Evolutionary conservation across 2,329 filamentous ascomycete genomes (phyloP).

Genomic region (Xylaria sp.): DNA sequence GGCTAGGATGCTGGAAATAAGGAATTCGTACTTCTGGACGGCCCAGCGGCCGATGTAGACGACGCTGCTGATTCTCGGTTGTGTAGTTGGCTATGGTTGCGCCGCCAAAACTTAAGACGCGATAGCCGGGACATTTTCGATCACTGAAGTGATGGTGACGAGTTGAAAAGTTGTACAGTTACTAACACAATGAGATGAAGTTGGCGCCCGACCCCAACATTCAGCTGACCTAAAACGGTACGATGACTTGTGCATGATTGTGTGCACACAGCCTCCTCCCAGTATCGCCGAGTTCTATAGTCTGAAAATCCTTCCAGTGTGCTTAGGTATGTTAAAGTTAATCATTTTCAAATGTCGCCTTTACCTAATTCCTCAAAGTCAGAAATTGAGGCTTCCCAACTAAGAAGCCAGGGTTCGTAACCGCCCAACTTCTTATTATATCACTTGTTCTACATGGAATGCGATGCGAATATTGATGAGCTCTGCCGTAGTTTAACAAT

Average conservation of each 20-base stretch:
- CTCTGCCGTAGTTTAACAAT: neutral
- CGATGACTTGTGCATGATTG: neutral
- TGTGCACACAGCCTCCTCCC: neutral
- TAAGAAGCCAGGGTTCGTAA: neutral
- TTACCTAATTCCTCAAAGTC: neutral
- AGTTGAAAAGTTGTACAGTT: neutral
- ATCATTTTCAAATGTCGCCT: neutral
- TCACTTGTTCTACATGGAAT: neutral
- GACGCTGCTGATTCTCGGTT: neutral
- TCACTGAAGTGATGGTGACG: neutral
- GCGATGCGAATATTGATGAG: neutral
- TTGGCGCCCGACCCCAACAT: neutral
- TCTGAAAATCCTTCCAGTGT: neutral
- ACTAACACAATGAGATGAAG: neutral
- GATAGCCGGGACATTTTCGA: neutral
- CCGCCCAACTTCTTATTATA: neutral
- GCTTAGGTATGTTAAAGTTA: neutral
- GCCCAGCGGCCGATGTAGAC: neutral
- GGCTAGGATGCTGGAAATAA: neutral
- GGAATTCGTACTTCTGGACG: neutral
- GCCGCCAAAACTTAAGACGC: neutral
- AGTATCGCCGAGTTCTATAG: too few species aligned
- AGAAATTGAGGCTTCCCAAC: neutral
- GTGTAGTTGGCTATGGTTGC: neutral
- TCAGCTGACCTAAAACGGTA: neutral